Conservation (phyloP, 1,139 yeast species). For the Debaryomyces subglobosus region DNA sequence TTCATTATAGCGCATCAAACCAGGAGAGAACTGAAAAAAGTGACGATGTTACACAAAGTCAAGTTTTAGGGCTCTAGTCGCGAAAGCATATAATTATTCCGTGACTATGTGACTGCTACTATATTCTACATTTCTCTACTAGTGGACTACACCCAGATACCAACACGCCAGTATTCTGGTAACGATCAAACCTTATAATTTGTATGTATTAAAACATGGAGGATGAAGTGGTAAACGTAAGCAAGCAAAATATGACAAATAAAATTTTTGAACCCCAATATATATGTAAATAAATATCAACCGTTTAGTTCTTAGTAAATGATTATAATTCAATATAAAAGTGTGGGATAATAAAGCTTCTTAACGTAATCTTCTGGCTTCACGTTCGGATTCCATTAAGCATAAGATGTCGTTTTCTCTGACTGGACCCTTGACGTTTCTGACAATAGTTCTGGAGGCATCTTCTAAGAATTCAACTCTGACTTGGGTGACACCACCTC, state of each 20-base stretch:
- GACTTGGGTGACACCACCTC: conserved; percentile 99
- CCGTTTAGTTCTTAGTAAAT: conserved; percentile 7
- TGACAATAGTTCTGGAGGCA: conserved; percentile 96
- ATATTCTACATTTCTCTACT: neutral
- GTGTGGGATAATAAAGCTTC: conserved; percentile 12
- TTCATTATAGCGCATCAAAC: conserved; percentile 1
- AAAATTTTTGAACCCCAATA: conserved; percentile 10
- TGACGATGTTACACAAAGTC: conserved; percentile 6
- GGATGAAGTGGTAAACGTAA: conserved; percentile 9
- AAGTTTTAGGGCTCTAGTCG: neutral
- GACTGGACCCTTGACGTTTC: conserved; percentile 99
- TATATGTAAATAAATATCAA: conserved; percentile 4
- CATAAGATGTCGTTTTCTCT: conserved; percentile 99
- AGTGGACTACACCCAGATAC: neutral
- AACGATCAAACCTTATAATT: conserved; percentile 7
- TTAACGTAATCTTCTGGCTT: conserved; percentile 80
- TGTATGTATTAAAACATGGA: conserved; percentile 12
- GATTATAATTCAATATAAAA: conserved; percentile 4
- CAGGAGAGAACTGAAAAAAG: neutral
- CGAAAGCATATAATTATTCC: neutral
- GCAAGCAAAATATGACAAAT: conserved; percentile 12
- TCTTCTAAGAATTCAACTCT: conserved; percentile 99
- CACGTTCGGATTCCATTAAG: conserved; percentile 99
- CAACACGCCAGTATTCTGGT: neutral
- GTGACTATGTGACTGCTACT: conserved; percentile 7